Base-by-base conservation (phyloP, 2,329 filamentous ascomycete genomes). In the Aspergillus jensenii region DNA sequence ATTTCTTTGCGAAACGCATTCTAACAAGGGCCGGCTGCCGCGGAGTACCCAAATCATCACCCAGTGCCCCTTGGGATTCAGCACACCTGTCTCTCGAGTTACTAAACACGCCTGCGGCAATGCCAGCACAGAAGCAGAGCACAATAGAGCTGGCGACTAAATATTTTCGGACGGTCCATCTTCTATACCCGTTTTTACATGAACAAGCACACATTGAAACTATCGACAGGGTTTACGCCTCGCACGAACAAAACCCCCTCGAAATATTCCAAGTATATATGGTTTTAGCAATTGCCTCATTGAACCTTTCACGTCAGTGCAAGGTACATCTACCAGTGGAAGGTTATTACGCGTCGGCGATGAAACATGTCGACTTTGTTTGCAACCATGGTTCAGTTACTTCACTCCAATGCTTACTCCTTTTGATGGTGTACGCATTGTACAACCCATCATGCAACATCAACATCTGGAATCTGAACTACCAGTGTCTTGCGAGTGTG, bases 391-490 rank as follows among this genome's bases (percentile, higher is more conserved):
- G 77, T 37, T 83, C 82, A 0, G 58, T 83, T 0, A 70, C 77
- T 6, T 81, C 81, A 0, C 65, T 83, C 0, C 82, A 84, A 43
- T 82, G 80, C 51, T 65, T 84, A 9, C 58, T 73, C 3, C 65
- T 73, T 17, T 62, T 73, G 3, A 55, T 81, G 27, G 73, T 84
- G 0, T 83, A 83, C 52, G 79, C 81, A 0, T 71, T 84, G 12
- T 78, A 83, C 37, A 83, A 77, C 58, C 78, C 81, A 0, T 78
- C 74, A 1, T 76, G 81, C 50, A 70, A 75, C 0, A 63, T 84
- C 4, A 84, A 82, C 55, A 71, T 82, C 0, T 84, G 82, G 82
- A 81, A 82, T 53, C 68, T 84, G 2, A 82, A 84, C 53, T 84
- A 84, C 53, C 82, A 84, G 59, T 83, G 81, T 40, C 71, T 84